These are phyloP conservation scores for Colletotrichum sp. DNA, from an alignment of 2,329 filamentous ascomycete genomes.

Conservation along the genomic window DNA sequence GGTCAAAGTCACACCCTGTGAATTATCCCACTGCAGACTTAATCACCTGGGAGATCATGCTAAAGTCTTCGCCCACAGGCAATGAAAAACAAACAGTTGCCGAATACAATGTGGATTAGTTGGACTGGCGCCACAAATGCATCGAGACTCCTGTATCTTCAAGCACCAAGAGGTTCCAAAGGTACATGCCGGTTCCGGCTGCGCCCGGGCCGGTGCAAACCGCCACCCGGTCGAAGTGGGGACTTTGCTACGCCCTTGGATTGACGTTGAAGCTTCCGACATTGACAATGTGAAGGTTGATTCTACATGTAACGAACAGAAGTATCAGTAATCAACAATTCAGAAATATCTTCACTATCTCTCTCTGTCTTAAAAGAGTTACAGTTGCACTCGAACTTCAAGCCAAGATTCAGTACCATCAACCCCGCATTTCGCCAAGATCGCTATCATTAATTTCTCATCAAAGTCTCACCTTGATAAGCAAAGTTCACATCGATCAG, in stretches of 20 bases:
- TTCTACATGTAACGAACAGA: not conserved
- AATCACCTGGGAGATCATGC: not conserved
- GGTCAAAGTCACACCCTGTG: not conserved
- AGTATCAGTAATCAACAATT: not conserved
- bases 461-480: not conserved
- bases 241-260: not conserved
- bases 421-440: not conserved
- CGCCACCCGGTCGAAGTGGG: not conserved
- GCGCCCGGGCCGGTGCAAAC: not conserved
- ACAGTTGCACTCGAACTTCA: not conserved
- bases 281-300: not conserved
- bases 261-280: not conserved
- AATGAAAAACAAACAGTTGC: no score
- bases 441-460: not conserved
- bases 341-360: rapidly evolving
- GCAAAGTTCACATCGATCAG: not conserved
- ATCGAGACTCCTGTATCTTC: not conserved
- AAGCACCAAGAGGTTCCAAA: not conserved
- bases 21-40: not conserved
- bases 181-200: not conserved
- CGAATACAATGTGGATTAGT: no score
- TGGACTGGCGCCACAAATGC: not conserved
- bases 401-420: not conserved
- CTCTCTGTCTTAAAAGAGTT: not conserved
- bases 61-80: not conserved